Evolutionary conservation across 2,329 filamentous ascomycete genomes (phyloP).

Genomic region (Cladosporium sp.): DNA sequence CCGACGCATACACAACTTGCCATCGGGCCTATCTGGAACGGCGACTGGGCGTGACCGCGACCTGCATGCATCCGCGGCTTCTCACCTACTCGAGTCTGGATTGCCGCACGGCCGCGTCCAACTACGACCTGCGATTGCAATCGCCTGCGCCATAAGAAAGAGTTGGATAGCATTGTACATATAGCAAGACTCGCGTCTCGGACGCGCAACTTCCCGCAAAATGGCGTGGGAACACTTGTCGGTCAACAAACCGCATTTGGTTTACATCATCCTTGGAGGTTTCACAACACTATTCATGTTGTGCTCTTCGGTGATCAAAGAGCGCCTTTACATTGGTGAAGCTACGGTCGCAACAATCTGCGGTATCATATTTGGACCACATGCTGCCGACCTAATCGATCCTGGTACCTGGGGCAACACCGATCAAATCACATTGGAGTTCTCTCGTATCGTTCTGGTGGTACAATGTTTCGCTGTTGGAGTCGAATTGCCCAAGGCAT

Average conservation of each 20-base stretch:
- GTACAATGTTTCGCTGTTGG: conserved; percentile 92
- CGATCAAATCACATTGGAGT: conserved; percentile 85
- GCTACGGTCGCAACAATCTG: conserved; percentile 89
- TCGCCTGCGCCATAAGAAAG: conserved; percentile 23
- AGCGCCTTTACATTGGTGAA: conserved; percentile 97
- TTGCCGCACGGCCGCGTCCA: conserved; percentile 24
- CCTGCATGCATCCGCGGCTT: conserved; percentile 29
- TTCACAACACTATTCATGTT: conserved; percentile 99
- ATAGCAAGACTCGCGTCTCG: not conserved
- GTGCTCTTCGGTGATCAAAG: conserved; percentile 96
- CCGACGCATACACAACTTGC: conserved; percentile 20
- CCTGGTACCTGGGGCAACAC: conserved; percentile 76
- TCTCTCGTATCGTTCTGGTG: conserved; percentile 84
- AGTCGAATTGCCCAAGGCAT: conserved; percentile 85
- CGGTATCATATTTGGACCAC: conserved; percentile 85
- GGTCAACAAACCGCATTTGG: conserved; percentile 93
- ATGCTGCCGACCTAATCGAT: conserved; percentile 79
- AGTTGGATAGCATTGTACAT: conserved; percentile 17
- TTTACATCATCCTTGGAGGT: conserved; percentile 96
- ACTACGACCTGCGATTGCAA: conserved; percentile 23
- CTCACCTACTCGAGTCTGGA: conserved; percentile 15
- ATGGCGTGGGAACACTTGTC: conserved; percentile 82
- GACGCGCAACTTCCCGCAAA: conserved; percentile 17
- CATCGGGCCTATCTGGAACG: conserved; percentile 33
- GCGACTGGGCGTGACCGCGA: conserved; percentile 37